Conservation (phyloP, 768 basidiomycete species). For the Exidia glandulosa region DNA sequence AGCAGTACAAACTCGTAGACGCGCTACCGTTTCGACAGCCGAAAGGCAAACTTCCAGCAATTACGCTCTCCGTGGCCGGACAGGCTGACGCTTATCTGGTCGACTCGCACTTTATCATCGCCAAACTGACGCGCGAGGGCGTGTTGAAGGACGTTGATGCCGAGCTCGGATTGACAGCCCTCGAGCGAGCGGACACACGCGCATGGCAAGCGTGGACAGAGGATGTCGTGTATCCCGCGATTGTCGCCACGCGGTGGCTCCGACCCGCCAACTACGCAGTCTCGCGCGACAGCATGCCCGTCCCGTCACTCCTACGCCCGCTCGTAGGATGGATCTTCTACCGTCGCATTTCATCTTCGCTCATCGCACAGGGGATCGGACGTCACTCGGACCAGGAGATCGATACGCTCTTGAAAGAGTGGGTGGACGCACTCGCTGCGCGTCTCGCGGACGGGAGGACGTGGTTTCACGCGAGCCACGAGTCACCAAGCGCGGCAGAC, state of each 20-base stretch:
- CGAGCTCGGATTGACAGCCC: slow-evolving; percentile 11
- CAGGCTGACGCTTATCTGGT: background rate
- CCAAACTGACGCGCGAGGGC: slow-evolving; percentile 16
- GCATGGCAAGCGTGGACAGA: slow-evolving; percentile 24
- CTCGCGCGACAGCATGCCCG: slow-evolving; percentile 3
- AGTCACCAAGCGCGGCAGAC: background rate
- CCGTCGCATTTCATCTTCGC: slow-evolving; percentile 8
- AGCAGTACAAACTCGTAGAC: slow-evolving; percentile 18
- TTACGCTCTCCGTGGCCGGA: slow-evolving; percentile 13
- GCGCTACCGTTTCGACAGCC: slow-evolving; percentile 17
- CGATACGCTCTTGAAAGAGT: slow-evolving; percentile 19
- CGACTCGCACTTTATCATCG: slow-evolving; percentile 25
- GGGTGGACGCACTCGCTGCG: slow-evolving; percentile 18
- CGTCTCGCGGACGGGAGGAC: slow-evolving; percentile 9
- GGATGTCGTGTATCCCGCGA: slow-evolving; percentile 18
- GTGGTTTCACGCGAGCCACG: background rate
- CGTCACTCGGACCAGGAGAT: slow-evolving; percentile 23
- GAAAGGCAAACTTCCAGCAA: slow-evolving; percentile 24
- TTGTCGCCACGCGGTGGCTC: slow-evolving; percentile 21
- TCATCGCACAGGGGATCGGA: slow-evolving; percentile 19
- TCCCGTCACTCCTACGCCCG: slow-evolving; percentile 12
- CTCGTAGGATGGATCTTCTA: slow-evolving; percentile 14
- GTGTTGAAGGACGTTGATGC: slow-evolving; percentile 19
- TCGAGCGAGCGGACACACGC: slow-evolving; percentile 22
- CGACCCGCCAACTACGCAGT: slow-evolving; percentile 16